Evolutionary conservation across 495 filamentous ascomycete species (phyloP), one percentile per base, ranked within the genome.

Genomic region (Annulohypoxylon bovei): DNA sequence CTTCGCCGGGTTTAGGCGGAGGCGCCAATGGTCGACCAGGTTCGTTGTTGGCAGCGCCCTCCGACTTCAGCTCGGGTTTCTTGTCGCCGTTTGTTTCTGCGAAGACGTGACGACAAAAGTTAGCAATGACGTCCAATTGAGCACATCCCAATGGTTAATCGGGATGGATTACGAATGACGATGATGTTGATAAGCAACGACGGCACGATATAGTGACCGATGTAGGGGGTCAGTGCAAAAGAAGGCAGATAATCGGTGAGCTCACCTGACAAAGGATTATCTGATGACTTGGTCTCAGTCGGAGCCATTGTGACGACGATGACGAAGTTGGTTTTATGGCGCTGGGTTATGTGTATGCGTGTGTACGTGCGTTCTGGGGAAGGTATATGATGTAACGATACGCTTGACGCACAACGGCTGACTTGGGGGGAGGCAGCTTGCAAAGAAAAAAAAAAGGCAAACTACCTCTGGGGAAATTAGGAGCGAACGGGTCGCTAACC

Each of bases 1-100:
- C 92, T 55, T 86, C 85, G 35, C 82, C 81, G 66, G 93, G 93
- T 78, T 91, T 92, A 50, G 92, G 91, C 71, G 93, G 92, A 70
- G 92, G 92, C 64, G 90, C 91, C 77, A 95, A 87, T 30, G 89
- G 88, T 75, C 68, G 76, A 71, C 72, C 76, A 12, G 77, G 73
- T 68, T 79, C 77, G 72, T 75, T 64, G 58, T 81, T 84, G 57
- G 69, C 58, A 54, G 76, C 53, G 18, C 56, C 49, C 54, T 83
- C 82, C 35, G 74, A 53, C 68, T 82, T 82, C 52, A 79, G 70
- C 50, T 82, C 80, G 72, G 78, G 50, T 53, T 77, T 77, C 75
- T 77, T 77, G 67, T 77, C 75, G 56, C 75, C 73, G 73, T 72
- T 77, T 16, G 70, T 64, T 57, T 75, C 75, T 77, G 8, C 39